phyloP scores from a whole-genome alignment of 2,329 filamentous ascomycete species.

The Hymenoscyphus infarciens region DNA sequence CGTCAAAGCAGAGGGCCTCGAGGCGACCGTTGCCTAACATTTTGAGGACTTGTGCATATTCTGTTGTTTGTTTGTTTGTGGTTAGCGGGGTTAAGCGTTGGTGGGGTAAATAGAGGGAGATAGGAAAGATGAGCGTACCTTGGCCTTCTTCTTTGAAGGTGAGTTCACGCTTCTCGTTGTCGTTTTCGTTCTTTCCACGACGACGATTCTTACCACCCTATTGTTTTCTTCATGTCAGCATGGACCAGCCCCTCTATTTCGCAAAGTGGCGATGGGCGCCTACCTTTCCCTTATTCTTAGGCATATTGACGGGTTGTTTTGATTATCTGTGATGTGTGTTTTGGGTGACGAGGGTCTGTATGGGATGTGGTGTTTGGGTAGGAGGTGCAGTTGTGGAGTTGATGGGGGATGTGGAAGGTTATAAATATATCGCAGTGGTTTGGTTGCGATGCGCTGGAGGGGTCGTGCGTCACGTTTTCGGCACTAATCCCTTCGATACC shows the following conservation, averaged over 20 bases:
- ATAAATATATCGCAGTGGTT: neutral
- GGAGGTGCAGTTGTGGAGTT: constrained; percentile 11
- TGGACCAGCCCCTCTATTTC: constrained; percentile 7
- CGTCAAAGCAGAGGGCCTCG: constrained; percentile 90
- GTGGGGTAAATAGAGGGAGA: constrained; percentile 18
- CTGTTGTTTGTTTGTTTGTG: constrained; percentile 38
- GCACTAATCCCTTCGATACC: neutral
- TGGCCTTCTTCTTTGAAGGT: constrained; percentile 99
- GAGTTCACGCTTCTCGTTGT: constrained; percentile 98
- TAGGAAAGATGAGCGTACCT: constrained; percentile 45
- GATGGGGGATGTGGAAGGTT: neutral
- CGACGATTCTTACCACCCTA: constrained; percentile 97
- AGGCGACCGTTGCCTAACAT: constrained; percentile 95
- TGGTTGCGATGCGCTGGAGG: neutral
- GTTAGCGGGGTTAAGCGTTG: constrained; percentile 48
- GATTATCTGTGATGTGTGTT: constrained; percentile 9
- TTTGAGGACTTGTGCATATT: constrained; percentile 85
- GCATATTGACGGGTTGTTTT: constrained; percentile 59
- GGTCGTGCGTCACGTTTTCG: constrained; percentile 6
- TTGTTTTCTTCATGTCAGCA: constrained; percentile 32
- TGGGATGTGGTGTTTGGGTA: constrained; percentile 9
- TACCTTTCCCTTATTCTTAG: constrained; percentile 99
- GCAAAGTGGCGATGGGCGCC: constrained; percentile 31
- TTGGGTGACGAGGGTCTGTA: neutral
- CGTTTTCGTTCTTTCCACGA: constrained; percentile 98